Conservation (phyloP, 169 alveolate genomes). For the Cryptosporidium tyzzeri region DNA sequence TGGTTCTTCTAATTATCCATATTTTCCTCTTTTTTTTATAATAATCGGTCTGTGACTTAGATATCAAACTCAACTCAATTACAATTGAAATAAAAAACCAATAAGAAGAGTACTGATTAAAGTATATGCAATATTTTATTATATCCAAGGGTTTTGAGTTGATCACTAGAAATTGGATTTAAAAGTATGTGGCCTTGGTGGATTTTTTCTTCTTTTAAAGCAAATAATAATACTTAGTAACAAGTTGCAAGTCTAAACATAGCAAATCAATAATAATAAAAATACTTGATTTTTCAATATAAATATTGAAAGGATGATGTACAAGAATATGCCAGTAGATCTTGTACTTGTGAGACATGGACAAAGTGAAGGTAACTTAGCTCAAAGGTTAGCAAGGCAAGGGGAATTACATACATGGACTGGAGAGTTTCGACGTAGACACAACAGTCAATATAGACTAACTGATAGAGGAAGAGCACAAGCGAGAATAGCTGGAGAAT, state of each 20-base stretch:
- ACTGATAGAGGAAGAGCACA: slow-evolving; percentile 82
- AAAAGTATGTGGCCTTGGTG: background rate
- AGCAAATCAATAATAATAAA: background rate
- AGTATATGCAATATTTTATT: too few relatives aligned
- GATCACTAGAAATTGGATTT: too few relatives aligned
- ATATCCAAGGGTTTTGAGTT: background rate
- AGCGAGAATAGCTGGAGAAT: slow-evolving; percentile 81
- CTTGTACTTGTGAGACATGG: slow-evolving; percentile 82
- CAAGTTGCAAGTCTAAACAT: background rate
- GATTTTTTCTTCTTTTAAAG: background rate
- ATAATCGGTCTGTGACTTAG: background rate
- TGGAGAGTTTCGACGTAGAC: slow-evolving; percentile 79
- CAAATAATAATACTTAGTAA: too few relatives aligned
- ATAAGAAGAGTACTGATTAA: too few relatives aligned
- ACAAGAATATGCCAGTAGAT: slow-evolving; percentile 81
- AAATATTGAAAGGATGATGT: slow-evolving; percentile 26
- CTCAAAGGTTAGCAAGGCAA: slow-evolving; percentile 78
- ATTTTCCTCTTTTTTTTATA: background rate
- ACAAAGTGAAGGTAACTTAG: slow-evolving; percentile 81
- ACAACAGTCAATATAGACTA: slow-evolving; percentile 79
- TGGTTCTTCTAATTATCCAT: background rate
- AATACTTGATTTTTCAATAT: background rate
- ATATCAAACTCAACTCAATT: background rate
- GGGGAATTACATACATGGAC: slow-evolving; percentile 78
- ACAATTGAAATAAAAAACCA: background rate